Evolutionary conservation across 1,284 basidiomycete genomes (phyloP).

Genomic region (Xerocomus nothofagi): DNA sequence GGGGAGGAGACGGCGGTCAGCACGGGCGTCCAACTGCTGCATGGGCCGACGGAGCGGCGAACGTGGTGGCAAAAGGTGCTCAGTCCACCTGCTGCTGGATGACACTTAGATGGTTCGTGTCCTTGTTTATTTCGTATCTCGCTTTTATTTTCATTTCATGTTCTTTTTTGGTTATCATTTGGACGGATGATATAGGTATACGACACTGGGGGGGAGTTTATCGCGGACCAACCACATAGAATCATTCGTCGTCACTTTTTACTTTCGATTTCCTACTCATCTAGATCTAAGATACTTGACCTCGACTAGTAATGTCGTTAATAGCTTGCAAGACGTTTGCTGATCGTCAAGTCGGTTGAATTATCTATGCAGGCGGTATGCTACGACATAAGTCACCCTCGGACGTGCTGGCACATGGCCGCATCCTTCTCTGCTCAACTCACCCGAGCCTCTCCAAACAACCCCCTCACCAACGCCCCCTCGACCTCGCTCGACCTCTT

Average conservation of each 20-base stretch:
- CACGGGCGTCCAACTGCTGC: background rate
- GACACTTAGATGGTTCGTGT: background rate
- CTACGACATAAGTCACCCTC: background rate
- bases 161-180: background rate
- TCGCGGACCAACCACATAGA: background rate
- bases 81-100: slow-evolving; percentile 16
- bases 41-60: slow-evolving; percentile 22
- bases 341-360: background rate
- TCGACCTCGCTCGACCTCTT: slow-evolving; percentile 10
- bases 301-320: too few relatives aligned
- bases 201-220: background rate
- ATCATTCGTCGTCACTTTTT: background rate
- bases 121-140: background rate
- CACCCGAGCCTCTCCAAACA: slow-evolving; percentile 18
- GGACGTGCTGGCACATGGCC: background rate
- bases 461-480: slow-evolving; percentile 15
- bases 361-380: slow-evolving; percentile 4
- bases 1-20: background rate
- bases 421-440: background rate
- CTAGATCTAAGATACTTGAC: slow-evolving; percentile 13
- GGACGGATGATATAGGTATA: slow-evolving; percentile 1
- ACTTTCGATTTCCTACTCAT: too few relatives aligned
- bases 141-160: background rate
- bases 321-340: too few relatives aligned
- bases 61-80: slow-evolving; percentile 36